Base-by-base conservation (phyloP, 164 flowering plant genomes). In the Macadamia integrifolia region DNA sequence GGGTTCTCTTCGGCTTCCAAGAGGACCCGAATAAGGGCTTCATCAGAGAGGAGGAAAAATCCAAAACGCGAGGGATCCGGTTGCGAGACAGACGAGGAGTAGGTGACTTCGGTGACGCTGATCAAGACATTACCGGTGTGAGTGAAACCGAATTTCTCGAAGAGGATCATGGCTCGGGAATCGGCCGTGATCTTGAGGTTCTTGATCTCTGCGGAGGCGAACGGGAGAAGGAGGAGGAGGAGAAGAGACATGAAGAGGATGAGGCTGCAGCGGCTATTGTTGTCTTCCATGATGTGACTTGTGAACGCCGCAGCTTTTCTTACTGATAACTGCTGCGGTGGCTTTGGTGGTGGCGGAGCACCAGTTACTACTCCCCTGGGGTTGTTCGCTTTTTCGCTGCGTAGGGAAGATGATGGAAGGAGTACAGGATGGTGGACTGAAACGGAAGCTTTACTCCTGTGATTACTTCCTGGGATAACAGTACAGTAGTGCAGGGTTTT, bases 131-230 rank as follows among this genome's bases (percentile, higher is more conserved):
- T 86, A 67, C 97, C 97, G 65, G 81, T 74, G 72, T 79, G 85
- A 7, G 97, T 88, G 84, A 92, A 92, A 1, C 97, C 97, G 86
- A 92, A 92, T 44, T 81, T 80, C 78, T 89, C 97, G 74, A 92
- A 81, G 66, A 87, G 91, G 79, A 92, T 89, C 87, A 87, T 82
- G 58, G 92, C 75, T 7, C 97, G 87, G 50, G 71, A 30, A 72
- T 91, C 97, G 73, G 85, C 35, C 31, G 18, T 13, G 77, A 91
- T 86, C 13, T 74, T 71, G 3, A 89, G 88, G 75, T 79, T 72
- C 70, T 84, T 88, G 85, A 89, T 91, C 83, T 91, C 97, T 15
- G 89, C 94, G 18, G 75, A 35, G 66, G 81, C 15, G 61, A 61
- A 64, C n/a, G 70, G 28, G 71, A 67, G 14, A 64, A 72, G 42